Base-by-base conservation (phyloP, 2,329 filamentous ascomycete species). In the Capronia americana region DNA sequence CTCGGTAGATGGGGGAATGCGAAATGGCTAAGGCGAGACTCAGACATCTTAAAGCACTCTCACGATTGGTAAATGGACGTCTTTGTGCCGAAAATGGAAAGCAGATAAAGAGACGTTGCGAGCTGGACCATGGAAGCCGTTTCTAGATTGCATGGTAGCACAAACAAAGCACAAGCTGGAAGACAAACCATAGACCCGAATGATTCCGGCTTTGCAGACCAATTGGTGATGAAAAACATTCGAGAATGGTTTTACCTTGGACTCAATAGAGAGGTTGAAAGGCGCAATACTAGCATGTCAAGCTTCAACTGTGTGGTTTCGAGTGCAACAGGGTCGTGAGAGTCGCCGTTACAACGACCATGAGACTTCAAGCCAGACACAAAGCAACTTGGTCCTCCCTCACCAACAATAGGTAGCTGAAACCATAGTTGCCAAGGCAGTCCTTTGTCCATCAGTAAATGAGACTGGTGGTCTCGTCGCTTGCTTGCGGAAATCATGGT, bases 11-110 rank as follows among this genome's bases (percentile, higher is more conserved):
- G 28, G 48, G 38, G 28, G 30, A 57, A 56, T 51, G 38, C 11
- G 32, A 57, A 46, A 34, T n/a, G 55, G 8, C 24, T n/a, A 54
- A 20, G 28, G 57, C 24, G 53, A 58, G 46, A 46, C 44, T 46
- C 54, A 32, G 38, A 53, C 23, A 12, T 60, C 46, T 57, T 53
- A 57, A 54, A 41, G 55, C 34, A 38, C 38, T 63, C 57, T 51
- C 53, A 65, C 51, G 60, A 67, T 65, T 61, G 28, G n/a, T 12
- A 62, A 56, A n/a, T 5, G 32, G 38, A 50, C 30, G 28, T 60
- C 68, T 66, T 70, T 70, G 68, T 70, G 57, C 63, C 63, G 53
- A 61, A 63, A 66, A 63, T 70, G 61, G 68, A 62, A 59, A 55
- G 10, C 17, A 44, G 63, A 67, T 64, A 70, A 70, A 67, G 68